Evolutionary conservation across 2,329 filamentous ascomycete species (phyloP), one percentile per base, ranked within the genome.

Genomic region (Metarhizium anisopliae): DNA sequence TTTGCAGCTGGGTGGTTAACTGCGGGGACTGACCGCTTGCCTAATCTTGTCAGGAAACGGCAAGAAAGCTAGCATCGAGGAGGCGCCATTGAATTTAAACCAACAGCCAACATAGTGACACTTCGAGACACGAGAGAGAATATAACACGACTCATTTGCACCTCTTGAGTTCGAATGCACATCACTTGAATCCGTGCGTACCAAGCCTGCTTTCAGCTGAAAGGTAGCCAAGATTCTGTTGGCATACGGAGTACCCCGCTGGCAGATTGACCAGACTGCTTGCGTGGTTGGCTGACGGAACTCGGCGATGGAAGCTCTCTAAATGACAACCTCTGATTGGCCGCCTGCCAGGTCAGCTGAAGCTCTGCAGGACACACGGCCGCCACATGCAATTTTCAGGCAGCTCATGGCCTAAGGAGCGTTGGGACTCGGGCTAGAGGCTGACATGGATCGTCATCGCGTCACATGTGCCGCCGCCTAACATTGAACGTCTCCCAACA

Each of bases 391-490:
- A 36, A 20, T 25, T 30, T 16, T 20, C 20, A 29, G 25, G 45
- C 20, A 20, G 42, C 42, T 18, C 42, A 8, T 18, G 42, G 42
- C 18, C 45, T 13, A 29, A 29, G 11, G 13, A 16, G 25, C 20
- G 45, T 20, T 49, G 45, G 45, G 30, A 4, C 4, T 8, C 14
- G 45, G 29, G 38, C 38, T 40, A 25, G 25, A 25, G 25, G 25
- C 25, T 25, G 25, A 25, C 25, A 25, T 25, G 25, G 25, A 25
- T 36, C 30, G 25, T 53, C 42, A 38, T 18, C 45, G 7, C 52
- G 52, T 54, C 42, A 54, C 52, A 54, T 54, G 52, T 42, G 45
- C 25, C 40, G 43, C 53, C 47, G 52, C 52, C 43, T 13, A 45
- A 47, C 11, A 40, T 6, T 25, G 6, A 20, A 35, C 13, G 14